A percentile compares a stretch with the other conserved stretches of the same genome.
phyloP scores from a whole-genome alignment of 208 protist genomes.

The Trypanosoma mega region DNA sequence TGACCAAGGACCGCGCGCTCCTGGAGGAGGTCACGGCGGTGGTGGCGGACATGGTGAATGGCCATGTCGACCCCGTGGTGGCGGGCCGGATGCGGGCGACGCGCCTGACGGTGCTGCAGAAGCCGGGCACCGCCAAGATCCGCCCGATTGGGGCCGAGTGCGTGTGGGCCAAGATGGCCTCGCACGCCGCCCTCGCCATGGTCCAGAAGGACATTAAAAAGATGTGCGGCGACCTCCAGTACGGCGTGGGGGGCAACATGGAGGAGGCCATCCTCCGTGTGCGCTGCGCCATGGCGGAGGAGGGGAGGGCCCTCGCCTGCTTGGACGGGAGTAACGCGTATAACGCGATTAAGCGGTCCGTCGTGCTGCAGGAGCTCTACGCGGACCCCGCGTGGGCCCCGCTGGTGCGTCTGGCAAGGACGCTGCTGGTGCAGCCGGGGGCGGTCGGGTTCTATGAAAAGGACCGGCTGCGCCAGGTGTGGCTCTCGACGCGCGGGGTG shows the following conservation, averaged over 20 bases:
- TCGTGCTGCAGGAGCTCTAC: slow-evolving; percentile 15
- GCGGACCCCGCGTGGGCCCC: not conserved
- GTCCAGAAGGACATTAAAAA: slow-evolving; percentile 1
- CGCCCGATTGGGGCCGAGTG: slow-evolving; percentile 39
- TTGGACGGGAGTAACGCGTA: slow-evolving; percentile 41
- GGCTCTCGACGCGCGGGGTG: slow-evolving; percentile 28
- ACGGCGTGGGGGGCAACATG: slow-evolving; percentile 25
- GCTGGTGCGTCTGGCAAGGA: slow-evolving; percentile 14
- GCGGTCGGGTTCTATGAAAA: slow-evolving; percentile 27
- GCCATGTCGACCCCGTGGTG: slow-evolving; percentile 18
- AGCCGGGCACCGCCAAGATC: slow-evolving; percentile 23
- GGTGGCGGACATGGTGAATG: slow-evolving; percentile 24
- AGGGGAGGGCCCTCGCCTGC: slow-evolving; percentile 24
- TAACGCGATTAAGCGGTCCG: slow-evolving; percentile 16
- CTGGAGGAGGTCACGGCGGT: slow-evolving; percentile 21
- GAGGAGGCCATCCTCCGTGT: slow-evolving; percentile 19
- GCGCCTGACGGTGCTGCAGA: slow-evolving; percentile 23
- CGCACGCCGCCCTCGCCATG: slow-evolving; percentile 21
- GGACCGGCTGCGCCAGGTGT: not conserved
- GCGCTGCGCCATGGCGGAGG: not conserved
- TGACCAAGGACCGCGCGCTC: slow-evolving; percentile 12
- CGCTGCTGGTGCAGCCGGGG: slow-evolving; percentile 19
- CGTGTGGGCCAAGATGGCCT: slow-evolving; percentile 23
- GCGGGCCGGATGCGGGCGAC: slow-evolving; percentile 21
- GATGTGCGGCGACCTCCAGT: slow-evolving; percentile 10